A percentile compares a stretch with the other conserved stretches of the same genome.
Conservation (phyloP, 352 stramenopile species). For the Thalassiosira mediterranea region DNA sequence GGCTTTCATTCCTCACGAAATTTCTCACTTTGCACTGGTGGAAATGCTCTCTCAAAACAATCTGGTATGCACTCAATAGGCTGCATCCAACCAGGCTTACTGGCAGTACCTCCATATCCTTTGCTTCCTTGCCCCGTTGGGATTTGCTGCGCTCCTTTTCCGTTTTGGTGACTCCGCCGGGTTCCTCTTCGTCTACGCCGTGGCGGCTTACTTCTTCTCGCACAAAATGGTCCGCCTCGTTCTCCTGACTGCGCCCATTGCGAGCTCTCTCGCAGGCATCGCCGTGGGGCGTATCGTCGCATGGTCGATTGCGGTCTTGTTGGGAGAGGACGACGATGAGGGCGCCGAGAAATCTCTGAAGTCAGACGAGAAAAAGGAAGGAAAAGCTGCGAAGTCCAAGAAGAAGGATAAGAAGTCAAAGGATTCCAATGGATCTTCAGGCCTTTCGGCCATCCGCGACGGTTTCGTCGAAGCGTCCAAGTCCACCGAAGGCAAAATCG, state of each 20-base stretch:
- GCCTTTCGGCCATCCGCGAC: constrained; percentile 24
- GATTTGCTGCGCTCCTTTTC: constrained; percentile 74
- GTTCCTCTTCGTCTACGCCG: constrained; percentile 82
- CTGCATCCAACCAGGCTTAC: constrained; percentile 71
- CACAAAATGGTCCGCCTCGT: constrained; percentile 87
- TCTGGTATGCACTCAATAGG: too few relatives aligned
- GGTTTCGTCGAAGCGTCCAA: constrained; percentile 35
- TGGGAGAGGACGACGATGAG: constrained; percentile 31
- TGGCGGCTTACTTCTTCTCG: constrained; percentile 82
- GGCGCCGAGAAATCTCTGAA: constrained; percentile 13
- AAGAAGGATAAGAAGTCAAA: constrained; percentile 45
- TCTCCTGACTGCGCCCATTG: constrained; percentile 83
- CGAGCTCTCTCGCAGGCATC: constrained; percentile 78
- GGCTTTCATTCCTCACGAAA: too few relatives aligned
- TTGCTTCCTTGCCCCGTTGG: constrained; percentile 75
- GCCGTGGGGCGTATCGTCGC: constrained; percentile 61
- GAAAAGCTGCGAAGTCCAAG: constrained; percentile 23
- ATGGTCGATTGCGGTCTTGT: constrained; percentile 27
- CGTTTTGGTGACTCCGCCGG: constrained; percentile 70
- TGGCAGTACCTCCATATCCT: constrained; percentile 84
- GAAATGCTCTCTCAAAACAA: too few relatives aligned
- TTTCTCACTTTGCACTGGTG: too few relatives aligned
- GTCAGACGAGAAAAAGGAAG: neutral
- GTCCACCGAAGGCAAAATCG: constrained; percentile 49
- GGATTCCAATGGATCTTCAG: constrained; percentile 18